These are phyloP conservation scores for Onygena corvina DNA, from an alignment of 2,329 filamentous ascomycete genomes.

Conservation along the genomic window DNA sequence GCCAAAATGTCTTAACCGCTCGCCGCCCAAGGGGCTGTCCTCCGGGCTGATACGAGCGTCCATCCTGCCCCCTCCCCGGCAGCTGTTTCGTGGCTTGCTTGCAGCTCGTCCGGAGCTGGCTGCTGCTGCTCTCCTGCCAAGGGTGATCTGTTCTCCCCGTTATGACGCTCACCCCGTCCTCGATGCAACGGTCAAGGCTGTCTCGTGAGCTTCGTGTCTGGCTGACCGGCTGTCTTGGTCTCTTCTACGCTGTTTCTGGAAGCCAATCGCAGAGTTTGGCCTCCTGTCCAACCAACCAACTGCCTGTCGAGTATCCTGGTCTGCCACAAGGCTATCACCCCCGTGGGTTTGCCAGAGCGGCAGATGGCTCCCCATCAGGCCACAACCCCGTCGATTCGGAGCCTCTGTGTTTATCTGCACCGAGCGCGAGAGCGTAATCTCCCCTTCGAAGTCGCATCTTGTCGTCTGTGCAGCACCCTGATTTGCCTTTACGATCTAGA, in stretches of 20 bases:
- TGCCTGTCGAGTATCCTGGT: background rate
- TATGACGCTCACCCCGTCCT: background rate
- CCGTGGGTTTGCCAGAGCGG: too few species aligned
- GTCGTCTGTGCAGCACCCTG: too few species aligned
- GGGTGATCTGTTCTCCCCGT: background rate
- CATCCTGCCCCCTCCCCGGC: conserved; percentile 3
- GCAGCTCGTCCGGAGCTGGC: background rate
- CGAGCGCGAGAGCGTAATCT: too few species aligned
- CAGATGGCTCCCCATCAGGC: too few species aligned
- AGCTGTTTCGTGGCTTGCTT: background rate
- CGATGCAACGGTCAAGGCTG: background rate
- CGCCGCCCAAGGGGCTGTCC: too few species aligned
- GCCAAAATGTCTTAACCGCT: too few species aligned
- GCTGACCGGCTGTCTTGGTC: background rate
- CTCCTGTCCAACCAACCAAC: background rate
- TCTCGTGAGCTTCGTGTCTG: background rate
- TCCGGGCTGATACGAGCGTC: conserved; percentile 5
- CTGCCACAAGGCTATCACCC: background rate
- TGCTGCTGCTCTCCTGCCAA: background rate
- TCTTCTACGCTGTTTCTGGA: background rate
- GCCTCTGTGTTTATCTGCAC: too few species aligned
- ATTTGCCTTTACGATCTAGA: too few species aligned
- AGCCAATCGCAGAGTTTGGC: background rate
- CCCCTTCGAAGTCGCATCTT: too few species aligned
- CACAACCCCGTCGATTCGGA: too few species aligned